Conservation (phyloP, 805 yeast species). For the Wickerhamiella azyma region DNA sequence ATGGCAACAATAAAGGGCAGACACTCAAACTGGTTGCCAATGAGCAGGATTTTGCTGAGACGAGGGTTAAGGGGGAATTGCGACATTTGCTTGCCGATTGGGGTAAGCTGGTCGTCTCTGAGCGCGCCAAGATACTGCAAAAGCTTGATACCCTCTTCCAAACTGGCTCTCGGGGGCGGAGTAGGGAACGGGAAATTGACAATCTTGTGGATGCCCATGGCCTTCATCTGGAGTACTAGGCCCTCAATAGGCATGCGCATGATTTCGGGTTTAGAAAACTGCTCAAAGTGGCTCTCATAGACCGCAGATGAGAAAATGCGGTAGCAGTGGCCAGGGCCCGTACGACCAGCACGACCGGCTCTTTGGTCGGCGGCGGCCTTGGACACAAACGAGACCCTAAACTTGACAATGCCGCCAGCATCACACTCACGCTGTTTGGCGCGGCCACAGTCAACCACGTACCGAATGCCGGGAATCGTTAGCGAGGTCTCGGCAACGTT, state of each 20-base stretch:
- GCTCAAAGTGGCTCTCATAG: constrained; percentile 69
- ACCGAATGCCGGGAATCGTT: constrained; percentile 89
- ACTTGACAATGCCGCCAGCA: constrained; percentile 84
- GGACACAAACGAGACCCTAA: constrained; percentile 80
- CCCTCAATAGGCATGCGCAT: constrained; percentile 93
- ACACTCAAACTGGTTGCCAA: constrained; percentile 79
- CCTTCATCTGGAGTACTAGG: constrained; percentile 87
- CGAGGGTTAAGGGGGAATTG: constrained; percentile 88
- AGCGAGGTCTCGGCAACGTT: constrained; percentile 96
- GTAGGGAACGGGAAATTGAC: constrained; percentile 94
- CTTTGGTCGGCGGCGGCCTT: constrained; percentile 95
- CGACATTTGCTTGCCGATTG: constrained; percentile 74
- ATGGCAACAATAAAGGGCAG: constrained; percentile 80
- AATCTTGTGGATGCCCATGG: constrained; percentile 89
- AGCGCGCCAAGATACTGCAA: constrained; percentile 71
- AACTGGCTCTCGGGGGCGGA: constrained; percentile 55
- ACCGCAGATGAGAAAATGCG: constrained; percentile 87
- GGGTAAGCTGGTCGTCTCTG: constrained; percentile 47
- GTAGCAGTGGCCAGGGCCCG: constrained; percentile 97
- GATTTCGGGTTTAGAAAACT: constrained; percentile 81
- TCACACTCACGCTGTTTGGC: constrained; percentile 77
- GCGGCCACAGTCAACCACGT: constrained; percentile 92
- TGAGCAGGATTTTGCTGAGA: constrained; percentile 74
- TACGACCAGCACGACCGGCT: constrained; percentile 95
- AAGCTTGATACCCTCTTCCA: constrained; percentile 52